Evolutionary conservation across 768 basidiomycete genomes (phyloP).

Genomic region (Serendipita vermifera): DNA sequence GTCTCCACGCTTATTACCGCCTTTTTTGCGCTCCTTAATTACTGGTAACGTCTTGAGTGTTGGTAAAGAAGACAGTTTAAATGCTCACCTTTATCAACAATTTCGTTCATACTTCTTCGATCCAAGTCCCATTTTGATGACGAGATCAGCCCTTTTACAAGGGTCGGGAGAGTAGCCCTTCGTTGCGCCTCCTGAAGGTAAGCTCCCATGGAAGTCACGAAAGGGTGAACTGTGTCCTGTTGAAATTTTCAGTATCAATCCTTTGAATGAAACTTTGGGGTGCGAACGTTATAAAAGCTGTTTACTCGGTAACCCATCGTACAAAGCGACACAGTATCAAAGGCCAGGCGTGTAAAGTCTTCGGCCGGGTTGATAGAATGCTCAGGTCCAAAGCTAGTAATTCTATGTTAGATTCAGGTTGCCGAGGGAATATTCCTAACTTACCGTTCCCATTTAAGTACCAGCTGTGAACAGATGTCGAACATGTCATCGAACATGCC

Average conservation of each 20-base stretch:
- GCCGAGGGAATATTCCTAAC: too few species aligned
- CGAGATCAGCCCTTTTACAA: slow-evolving; percentile 26
- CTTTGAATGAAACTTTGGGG: background rate
- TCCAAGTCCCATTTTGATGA: slow-evolving; percentile 31
- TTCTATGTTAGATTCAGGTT: too few species aligned
- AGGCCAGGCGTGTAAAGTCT: slow-evolving; percentile 36
- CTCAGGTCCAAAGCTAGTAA: slow-evolving; percentile 31
- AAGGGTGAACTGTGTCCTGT: slow-evolving; percentile 14
- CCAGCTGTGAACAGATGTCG: slow-evolving; percentile 33
- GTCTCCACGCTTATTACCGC: slow-evolving; percentile 29
- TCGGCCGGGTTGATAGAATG: slow-evolving; percentile 31
- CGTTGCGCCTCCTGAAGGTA: slow-evolving; percentile 30
- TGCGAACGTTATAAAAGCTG: slow-evolving; percentile 31
- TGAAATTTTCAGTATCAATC: too few species aligned
- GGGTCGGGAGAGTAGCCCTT: slow-evolving; percentile 26
- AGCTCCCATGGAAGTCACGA: slow-evolving; percentile 20
- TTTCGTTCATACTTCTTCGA: slow-evolving; percentile 29
- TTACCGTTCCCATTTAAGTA: slow-evolving; percentile 34
- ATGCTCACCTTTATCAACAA: slow-evolving; percentile 31
- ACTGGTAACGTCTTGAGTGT: slow-evolving; percentile 26
- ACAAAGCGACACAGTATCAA: slow-evolving; percentile 37
- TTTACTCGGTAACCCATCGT: slow-evolving; percentile 36
- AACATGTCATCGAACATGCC: slow-evolving; percentile 38
- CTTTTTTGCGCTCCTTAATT: slow-evolving; percentile 28
- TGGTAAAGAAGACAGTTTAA: too few species aligned